phyloP scores from a whole-genome alignment of 2,329 filamentous ascomycete species.

The Escovopsis sp. region DNA sequence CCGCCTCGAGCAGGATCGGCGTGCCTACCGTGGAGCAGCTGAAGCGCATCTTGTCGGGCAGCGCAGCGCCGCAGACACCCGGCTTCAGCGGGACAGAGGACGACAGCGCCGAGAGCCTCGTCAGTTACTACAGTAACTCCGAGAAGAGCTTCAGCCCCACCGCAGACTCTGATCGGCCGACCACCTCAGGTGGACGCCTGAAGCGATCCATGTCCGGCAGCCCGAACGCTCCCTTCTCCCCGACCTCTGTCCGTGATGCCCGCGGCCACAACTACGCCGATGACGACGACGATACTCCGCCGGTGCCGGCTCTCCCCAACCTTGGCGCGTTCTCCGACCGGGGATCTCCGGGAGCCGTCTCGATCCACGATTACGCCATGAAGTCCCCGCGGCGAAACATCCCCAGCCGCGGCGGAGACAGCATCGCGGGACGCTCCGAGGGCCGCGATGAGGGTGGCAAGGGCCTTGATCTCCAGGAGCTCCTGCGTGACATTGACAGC shows the following conservation, averaged over 20 bases:
- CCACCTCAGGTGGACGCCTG: constrained; percentile 15
- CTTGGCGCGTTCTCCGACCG: constrained; percentile 17
- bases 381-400: constrained; percentile 22
- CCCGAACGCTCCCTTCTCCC: constrained; percentile 25
- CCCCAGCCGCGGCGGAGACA: constrained; percentile 29
- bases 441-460: constrained; percentile 19
- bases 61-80: constrained; percentile 25
- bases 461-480: constrained; percentile 31
- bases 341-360: constrained; percentile 14
- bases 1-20: constrained; percentile 30
- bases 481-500: constrained; percentile 37
- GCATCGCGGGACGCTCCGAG: constrained; percentile 19
- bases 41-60: constrained; percentile 45
- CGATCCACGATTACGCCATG: constrained; percentile 22
- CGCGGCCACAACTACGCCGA: constrained; percentile 7
- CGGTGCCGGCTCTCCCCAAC: constrained; percentile 40
- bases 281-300: constrained; percentile 30
- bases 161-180: constrained; percentile 12
- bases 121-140: constrained; percentile 53
- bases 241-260: constrained; percentile 16
- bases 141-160: constrained; percentile 46
- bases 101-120: constrained; percentile 52
- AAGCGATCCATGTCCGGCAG: constrained; percentile 21
- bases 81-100: constrained; percentile 26
- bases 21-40: constrained; percentile 50